Base-by-base conservation (phyloP, 257 asterid genomes). In the Ehretia macrophylla region DNA sequence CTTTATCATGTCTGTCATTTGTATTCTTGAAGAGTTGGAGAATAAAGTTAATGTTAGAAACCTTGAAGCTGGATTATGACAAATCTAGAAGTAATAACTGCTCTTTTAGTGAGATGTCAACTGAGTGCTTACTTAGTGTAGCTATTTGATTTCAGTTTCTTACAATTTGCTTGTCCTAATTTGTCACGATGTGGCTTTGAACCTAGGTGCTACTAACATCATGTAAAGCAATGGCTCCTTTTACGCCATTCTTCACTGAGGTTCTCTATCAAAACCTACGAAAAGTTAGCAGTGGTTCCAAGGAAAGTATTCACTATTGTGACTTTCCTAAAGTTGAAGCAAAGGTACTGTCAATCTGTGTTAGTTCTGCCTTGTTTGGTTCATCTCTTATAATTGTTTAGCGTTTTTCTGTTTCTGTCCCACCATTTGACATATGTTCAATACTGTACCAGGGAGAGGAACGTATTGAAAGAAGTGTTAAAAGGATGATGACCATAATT, bases 201-300 rank as follows among this genome's bases (percentile, higher is more conserved):
- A 42, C 18, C 5, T 46, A 77, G 83, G 83, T 93, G 65, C 90
- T 93, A 68, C 74, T 89, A 51, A 83, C 97, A 18, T 84, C 99
- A 51, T 93, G 99, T 61, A 93, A 93, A 76, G 86, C 87, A 20
- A 93, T 93, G 99, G 95, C 99, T 59, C 96, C 99, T 16, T 85
- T 93, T 75, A 93, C 99, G 10, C 99, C 99, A 8, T 93, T 89
- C 75, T 89, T 93, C 78, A 80, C 96, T 0, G 99, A 93, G 74
- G 86, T 86, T 73, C 95, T 93, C 16, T 93, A 93, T 55, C 94
- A 85, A 76, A 93, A 93, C 68, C 58, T 93, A 77, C 85, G 94
- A 52, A 93, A 83, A 79, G 95, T 60, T 17, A 71, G 56, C 79
- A 57, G 48, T 13, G 84, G 66, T 46, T 74, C 97, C 16, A 96